phyloP scores from a whole-genome alignment of 78 protist genomes.

The Dictyostelium brefeldianum region DNA sequence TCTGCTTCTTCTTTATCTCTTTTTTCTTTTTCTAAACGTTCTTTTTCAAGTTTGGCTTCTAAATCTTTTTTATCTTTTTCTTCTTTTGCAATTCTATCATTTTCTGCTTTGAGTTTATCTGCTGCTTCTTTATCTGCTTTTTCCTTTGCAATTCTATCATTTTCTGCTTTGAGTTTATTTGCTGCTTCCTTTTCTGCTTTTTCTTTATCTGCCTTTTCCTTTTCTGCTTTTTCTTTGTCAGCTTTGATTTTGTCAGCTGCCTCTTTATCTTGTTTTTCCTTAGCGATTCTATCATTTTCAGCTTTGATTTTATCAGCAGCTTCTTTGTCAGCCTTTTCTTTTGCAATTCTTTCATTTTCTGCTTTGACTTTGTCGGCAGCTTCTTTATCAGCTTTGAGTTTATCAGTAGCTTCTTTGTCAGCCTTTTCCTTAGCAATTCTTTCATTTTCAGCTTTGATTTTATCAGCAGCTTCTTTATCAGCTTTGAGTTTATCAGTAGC shows the following conservation, averaged over 20 bases:
- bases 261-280: background rate
- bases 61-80: background rate
- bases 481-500: background rate
- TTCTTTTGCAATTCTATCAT: background rate
- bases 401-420: background rate
- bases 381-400: background rate
- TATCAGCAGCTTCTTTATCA: background rate
- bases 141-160: background rate
- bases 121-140: background rate
- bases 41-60: background rate
- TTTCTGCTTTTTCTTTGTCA: background rate
- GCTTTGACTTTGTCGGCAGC: background rate
- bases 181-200: background rate
- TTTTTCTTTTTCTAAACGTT: constrained; percentile 4
- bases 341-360: constrained; percentile 7
- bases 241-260: background rate
- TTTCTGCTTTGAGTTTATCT: background rate
- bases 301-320: background rate
- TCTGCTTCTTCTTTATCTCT: background rate
- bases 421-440: background rate
- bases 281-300: background rate
- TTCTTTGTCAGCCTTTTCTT: background rate
- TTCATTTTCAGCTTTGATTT: background rate
- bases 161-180: background rate
- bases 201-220: background rate